Conservation (phyloP, 1,284 basidiomycete genomes). For the Fomitopsis betulina region DNA sequence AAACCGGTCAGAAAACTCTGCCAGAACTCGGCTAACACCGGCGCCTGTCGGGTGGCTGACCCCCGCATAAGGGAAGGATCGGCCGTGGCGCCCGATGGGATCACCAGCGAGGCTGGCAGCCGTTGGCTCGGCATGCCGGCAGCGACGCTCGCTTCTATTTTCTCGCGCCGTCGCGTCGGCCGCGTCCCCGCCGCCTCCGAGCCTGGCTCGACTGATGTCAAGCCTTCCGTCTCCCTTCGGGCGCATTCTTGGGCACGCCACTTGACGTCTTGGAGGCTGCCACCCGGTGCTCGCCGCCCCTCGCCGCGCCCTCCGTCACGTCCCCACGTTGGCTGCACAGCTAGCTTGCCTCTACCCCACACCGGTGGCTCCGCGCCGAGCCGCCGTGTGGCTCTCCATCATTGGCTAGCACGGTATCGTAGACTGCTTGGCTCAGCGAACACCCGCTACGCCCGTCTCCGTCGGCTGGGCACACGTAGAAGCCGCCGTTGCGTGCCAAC, state of each 20-base stretch:
- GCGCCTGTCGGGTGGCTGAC: slow-evolving; percentile 1
- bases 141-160: not conserved
- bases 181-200: not conserved
- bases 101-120: not conserved
- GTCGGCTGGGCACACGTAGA: not conserved
- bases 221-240: not conserved
- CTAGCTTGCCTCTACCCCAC: not conserved
- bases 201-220: not conserved
- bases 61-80: not conserved
- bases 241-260: not conserved
- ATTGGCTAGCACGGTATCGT: not conserved
- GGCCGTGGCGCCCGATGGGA: not conserved
- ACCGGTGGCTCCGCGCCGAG: not conserved
- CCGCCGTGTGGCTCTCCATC: not conserved
- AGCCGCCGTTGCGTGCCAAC: not conserved
- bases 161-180: not conserved
- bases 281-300: not conserved
- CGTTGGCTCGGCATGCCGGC: not conserved
- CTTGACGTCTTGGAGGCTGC: not conserved
- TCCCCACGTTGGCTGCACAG: not conserved
- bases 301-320: not conserved
- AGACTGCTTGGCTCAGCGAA: not conserved
- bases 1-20: slow-evolving; percentile 1
- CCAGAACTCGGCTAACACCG: not conserved
- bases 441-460: not conserved